Base-by-base conservation (phyloP, 140 eudicot genomes). In the Oenanthe javanica region DNA sequence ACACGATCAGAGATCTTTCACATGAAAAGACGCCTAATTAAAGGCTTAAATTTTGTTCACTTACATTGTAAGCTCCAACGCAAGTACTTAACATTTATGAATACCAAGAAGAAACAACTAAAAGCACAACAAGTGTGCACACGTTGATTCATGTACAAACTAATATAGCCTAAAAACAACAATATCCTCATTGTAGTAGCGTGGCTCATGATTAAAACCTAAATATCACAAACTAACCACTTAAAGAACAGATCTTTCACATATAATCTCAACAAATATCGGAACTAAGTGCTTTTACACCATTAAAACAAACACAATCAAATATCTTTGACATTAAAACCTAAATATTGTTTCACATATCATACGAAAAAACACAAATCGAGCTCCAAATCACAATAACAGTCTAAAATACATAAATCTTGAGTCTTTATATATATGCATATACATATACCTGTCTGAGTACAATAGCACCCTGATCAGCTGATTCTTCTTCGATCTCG, bases 381-480 rank as follows among this genome's bases (percentile, higher is more conserved):
- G 2, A n/a, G 14, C 69, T 21, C 13, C 10, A 59, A 59, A 59
- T 59, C 36, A n/a, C 36, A n/a, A 55, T 5, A 69, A 70, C 7
- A 67, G 11, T 27, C 3, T 13, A 71, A 31, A 71, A 12, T 6
- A 13, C 21, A 43, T 0, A 72, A 40, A 72, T 23, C 12, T 6
- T 0, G 0, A 4, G 11, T 11, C n/a, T 42, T 72, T 72, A 23
- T 38, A 76, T n/a, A n/a, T n/a, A n/a, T n/a, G n/a, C 55, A 1
- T 3, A 63, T 1, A n/a, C n/a, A 64, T 8, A 54, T 27, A 94
- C 98, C 95, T 94, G 96, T 85, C 89, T 86, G 36, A 94, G 64
- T 23, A 92, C 86, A 63, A 89, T 23, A 15, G 91, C 86, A 10
- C 96, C 94, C 76, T 90, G 92, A 85, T 89, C 89, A 31, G 87